A percentile compares a stretch with the other conserved stretches of the same genome.
phyloP scores from a whole-genome alignment of 305 asterid genomes.

The Rubia balearica region DNA sequence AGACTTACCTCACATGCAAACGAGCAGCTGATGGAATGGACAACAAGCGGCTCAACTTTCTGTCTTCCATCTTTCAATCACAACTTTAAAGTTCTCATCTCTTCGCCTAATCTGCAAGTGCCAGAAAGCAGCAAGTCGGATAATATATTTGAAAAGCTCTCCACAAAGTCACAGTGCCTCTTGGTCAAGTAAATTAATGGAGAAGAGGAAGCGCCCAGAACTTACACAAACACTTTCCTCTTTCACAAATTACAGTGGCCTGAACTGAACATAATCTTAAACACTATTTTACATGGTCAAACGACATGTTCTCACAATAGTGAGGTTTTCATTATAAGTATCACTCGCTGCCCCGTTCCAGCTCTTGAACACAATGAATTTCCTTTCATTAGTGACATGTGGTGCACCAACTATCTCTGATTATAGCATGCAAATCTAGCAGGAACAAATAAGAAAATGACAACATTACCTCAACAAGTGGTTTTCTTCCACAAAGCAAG shows the following conservation, averaged over 20 bases:
- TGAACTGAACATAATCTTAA: not conserved
- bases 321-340: not conserved
- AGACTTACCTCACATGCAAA: not conserved
- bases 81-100: slow-evolving; percentile 46
- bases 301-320: not conserved
- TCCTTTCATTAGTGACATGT: not conserved
- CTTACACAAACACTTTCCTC: not conserved
- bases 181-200: not conserved
- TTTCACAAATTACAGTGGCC: not conserved
- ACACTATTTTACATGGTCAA: not conserved
- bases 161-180: not conserved
- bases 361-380: not conserved
- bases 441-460: not conserved
- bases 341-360: not conserved
- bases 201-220: not conserved
- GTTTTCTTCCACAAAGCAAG: slow-evolving; percentile 51
- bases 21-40: not conserved
- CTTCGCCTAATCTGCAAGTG: slow-evolving; percentile 50
- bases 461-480: slow-evolving; percentile 57
- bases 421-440: slow-evolving; percentile 12
- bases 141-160: not conserved
- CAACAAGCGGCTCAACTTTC: slow-evolving; percentile 25
- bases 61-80: slow-evolving; percentile 62
- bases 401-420: slow-evolving; percentile 1
- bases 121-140: slow-evolving; percentile 1